Percentiles rank a stretch among this genome's conserved stretches.
phyloP scores from a whole-genome alignment of 2,329 filamentous ascomycete species.

The Diaporthe longicolla region DNA sequence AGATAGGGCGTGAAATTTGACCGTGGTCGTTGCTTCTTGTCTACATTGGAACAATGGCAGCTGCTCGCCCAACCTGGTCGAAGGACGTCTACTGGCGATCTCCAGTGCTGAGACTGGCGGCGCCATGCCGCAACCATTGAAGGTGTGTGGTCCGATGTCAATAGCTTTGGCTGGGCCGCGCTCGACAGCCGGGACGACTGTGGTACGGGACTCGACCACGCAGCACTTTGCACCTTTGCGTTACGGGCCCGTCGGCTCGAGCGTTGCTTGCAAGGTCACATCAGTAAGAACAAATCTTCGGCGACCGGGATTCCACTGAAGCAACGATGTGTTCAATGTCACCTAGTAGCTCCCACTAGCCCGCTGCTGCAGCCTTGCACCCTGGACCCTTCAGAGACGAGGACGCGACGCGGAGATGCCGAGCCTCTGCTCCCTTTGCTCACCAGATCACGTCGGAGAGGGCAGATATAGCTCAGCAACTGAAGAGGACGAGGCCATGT shows the following conservation, averaged over 20 bases:
- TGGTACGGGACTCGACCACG: constrained; percentile 10
- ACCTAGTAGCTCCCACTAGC: constrained; percentile 28
- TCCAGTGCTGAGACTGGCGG: constrained; percentile 33
- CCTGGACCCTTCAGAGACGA: constrained; percentile 26
- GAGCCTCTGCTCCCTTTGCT: constrained; percentile 21
- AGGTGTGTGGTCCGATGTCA: constrained; percentile 23
- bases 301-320: constrained; percentile 14
- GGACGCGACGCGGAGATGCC: constrained; percentile 20
- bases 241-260: constrained; percentile 8
- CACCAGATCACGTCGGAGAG: not conserved
- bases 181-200: constrained; percentile 13
- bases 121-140: constrained; percentile 37
- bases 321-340: constrained; percentile 25
- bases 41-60: not conserved
- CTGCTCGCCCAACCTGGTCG: not conserved
- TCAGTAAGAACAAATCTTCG: constrained; percentile 5
- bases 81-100: constrained; percentile 9
- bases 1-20: not conserved
- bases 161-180: not conserved
- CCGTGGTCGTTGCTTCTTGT: constrained; percentile 28
- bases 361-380: constrained; percentile 22
- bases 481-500: constrained; percentile 31
- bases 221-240: not conserved
- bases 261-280: constrained; percentile 20
- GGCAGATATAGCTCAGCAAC: constrained; percentile 1